Percentiles rank a stretch among this genome's conserved stretches.
Conservation (phyloP, 768 basidiomycete genomes). For the Suillus discolor region DNA sequence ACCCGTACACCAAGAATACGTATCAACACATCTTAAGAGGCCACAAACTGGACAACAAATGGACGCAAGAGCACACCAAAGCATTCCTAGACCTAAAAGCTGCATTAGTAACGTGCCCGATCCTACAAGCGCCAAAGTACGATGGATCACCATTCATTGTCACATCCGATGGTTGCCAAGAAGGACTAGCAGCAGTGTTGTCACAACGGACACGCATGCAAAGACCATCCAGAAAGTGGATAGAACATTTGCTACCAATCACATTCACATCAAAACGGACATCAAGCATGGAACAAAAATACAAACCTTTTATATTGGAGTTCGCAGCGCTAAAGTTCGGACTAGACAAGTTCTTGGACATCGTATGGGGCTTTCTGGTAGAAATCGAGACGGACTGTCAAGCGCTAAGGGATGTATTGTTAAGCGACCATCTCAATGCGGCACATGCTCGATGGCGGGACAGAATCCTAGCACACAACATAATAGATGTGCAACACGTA, state of each 20-base stretch:
- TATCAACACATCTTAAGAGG: no score
- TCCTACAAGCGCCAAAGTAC: neutral
- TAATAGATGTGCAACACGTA: neutral
- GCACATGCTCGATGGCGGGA: neutral
- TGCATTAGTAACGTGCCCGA: neutral
- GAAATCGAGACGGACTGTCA: neutral
- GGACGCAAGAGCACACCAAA: neutral
- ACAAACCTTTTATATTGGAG: neutral
- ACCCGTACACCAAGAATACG: no score
- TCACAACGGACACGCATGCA: rapidly evolving
- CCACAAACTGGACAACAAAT: neutral
- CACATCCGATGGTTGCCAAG: no score
- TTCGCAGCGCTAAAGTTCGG: neutral
- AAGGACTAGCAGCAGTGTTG: no score
- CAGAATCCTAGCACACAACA: neutral
- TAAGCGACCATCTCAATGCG: rapidly evolving
- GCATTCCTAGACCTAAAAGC: neutral
- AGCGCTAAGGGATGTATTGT: rapidly evolving
- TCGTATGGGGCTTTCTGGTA: neutral
- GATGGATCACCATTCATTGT: neutral
- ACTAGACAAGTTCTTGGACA: neutral
- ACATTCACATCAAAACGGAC: no score
- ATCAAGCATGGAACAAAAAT: neutral
- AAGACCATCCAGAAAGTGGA: no score
- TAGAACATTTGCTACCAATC: rapidly evolving